phyloP scores from a whole-genome alignment of 2,329 filamentous ascomycete species.

The Ophiocordyceps robertsii region DNA sequence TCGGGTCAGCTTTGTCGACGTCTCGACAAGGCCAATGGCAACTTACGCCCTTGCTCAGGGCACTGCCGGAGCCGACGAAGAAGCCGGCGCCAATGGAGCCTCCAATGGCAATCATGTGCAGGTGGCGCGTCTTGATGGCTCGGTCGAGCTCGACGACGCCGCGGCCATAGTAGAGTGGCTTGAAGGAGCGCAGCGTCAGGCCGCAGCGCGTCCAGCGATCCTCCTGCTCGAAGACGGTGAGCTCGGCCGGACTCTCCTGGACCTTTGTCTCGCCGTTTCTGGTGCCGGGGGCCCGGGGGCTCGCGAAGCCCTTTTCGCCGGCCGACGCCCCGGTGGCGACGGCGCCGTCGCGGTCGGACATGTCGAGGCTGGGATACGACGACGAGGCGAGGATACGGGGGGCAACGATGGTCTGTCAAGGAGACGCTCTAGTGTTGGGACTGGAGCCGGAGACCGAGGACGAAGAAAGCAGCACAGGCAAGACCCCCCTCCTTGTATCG shows the following conservation, averaged over 20 bases:
- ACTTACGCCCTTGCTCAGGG: conserved; percentile 36
- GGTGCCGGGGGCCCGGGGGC: not conserved
- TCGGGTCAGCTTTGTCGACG: too few relatives aligned
- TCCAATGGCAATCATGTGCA: conserved; percentile 51
- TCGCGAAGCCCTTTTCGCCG: conserved; percentile 3
- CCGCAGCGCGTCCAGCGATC: conserved; percentile 21
- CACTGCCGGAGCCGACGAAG: conserved; percentile 45
- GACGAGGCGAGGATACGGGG: not conserved
- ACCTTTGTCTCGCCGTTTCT: conserved; percentile 2
- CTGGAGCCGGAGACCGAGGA: too few relatives aligned
- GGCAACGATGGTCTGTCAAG: not conserved
- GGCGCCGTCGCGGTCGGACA: not conserved
- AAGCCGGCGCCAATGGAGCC: conserved; percentile 50
- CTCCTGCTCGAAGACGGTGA: conserved; percentile 11
- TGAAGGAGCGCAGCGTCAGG: conserved; percentile 21
- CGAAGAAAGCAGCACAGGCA: too few relatives aligned
- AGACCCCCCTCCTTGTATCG: too few relatives aligned
- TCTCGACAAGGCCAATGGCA: not conserved
- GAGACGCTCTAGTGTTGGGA: too few relatives aligned
- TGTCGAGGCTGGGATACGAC: not conserved
- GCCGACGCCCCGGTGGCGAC: not conserved
- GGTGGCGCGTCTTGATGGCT: conserved; percentile 40
- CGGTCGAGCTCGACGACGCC: conserved; percentile 25
- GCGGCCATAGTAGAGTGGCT: conserved; percentile 16
- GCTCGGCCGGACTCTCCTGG: conserved; percentile 1